Base-by-base conservation (phyloP, 1,284 basidiomycete genomes). In the Mycena sp. region DNA sequence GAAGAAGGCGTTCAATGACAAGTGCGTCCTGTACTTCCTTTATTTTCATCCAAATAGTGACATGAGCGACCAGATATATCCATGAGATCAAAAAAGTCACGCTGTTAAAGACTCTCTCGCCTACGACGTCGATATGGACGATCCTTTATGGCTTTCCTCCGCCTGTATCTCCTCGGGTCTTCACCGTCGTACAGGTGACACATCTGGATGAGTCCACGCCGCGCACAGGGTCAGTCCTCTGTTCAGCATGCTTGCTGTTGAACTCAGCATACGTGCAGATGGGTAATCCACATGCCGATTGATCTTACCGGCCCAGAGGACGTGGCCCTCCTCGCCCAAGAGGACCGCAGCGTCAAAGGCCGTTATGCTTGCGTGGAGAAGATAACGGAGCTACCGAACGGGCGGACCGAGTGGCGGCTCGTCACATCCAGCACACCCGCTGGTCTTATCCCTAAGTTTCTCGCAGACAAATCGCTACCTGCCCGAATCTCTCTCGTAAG, bases 1-100 rank as follows among this genome's bases (percentile, higher is more conserved):
- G 21, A 59, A 59, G 40, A 52, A 59, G 48, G 58, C 49, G 19
- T 59, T 59, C 37, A 59, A 59, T 26, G 58, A 59, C 41, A 17
- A 41, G 58, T 59, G 19, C 48, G 58, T 59, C 25, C 28, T 37
- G 21, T 2, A 16, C 11, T 23, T 9, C 17, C 43, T 26, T 40
- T 19, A 10, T 7, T 35, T 7, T 35, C 32, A 49, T 12, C 14
- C 32, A 35, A 35, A 35, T 14, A 9, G 7, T 9, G 7, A 35
- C 32, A 35, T 14, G 6, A 28, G 4, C 19, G 32, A 35, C 32
- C 35, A 59, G 58, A 29, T 52, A 52, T 23, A 45, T 59, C 32
- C 58, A 59, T 21, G 58, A 52, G 25, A 59, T 59, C 48, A 40
- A 61, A 29, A 46, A 61, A 40, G 43, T 61, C 23, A 53, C 50